Evolutionary conservation across 768 basidiomycete genomes (phyloP), one percentile per base, ranked within the genome.

Genomic region (Auricularia sp.): DNA sequence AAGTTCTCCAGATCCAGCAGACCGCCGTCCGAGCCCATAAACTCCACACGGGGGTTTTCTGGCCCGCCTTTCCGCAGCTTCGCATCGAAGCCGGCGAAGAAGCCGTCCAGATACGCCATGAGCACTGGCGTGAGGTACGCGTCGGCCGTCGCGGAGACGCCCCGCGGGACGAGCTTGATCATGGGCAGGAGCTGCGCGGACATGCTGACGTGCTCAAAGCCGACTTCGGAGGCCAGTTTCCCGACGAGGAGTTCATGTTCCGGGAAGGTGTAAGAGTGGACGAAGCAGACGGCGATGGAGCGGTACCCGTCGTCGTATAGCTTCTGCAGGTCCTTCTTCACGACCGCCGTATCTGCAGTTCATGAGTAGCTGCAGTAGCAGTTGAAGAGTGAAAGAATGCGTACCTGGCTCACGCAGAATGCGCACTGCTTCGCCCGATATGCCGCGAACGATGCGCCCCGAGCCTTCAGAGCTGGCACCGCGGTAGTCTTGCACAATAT

Each of bases 161-260:
- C 95, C 0, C 95, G 88, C 1, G 93, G 90, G 10, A 97, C 91
- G 82, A 95, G 90, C 76, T 93, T 93, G 79, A 96, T 95, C 90
- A 93, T 93, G 2, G 93, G 90, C 35, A 92, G 81, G n/a, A 95
- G 80, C 66, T 87, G 84, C 2, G 91, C 87, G 0, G 93, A 95
- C 69, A 91, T 85, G 1, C 93, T 95, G 69, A 98, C 84, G 56
- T 97, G 93, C 4, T 80, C 79, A 74, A 98, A 98, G n/a, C 95
- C 95, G 3, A 96, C 72, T 59, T 83, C 80, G 23, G 84, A 80
- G 3, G 94, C 96, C 21, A 96, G 72, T 0, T 77, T 75, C 36
- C 89, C 93, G 23, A 98, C 75, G 43, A 80, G 74, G 2, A 78
- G 77, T 73, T 98, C 95, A 72, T 98, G 96, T 8, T 88, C 84